Base-by-base conservation (phyloP, 2,329 filamentous ascomycete species). In the Pseudocercospora fijiensis region DNA sequence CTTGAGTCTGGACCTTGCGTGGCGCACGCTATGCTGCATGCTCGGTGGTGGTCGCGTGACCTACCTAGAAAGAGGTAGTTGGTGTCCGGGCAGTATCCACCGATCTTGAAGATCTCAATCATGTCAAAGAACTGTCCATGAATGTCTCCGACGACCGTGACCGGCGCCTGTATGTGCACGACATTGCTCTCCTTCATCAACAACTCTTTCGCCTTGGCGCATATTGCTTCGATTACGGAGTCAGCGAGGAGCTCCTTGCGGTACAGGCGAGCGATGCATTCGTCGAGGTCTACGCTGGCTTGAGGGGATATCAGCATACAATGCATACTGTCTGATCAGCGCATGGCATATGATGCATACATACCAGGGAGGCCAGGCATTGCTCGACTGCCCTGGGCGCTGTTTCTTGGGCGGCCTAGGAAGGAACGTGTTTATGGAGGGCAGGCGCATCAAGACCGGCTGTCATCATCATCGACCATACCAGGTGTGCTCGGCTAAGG, bases 151-250 rank as follows among this genome's bases (percentile, higher is more conserved):
- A 99, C 95, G 9, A 99, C 95, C 16, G 95, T 99, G 64, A 99
- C 92, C 1, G 95, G 95, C 30, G 95, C 93, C 72, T 88, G 88
- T 67, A 99, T 96, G 78, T 99, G 95, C 65, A 99, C 95, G 67
- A 99, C 95, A 80, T 99, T 99, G 85, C 94, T 98, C 86, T 99
- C 95, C 76, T 96, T 94, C 95, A 99, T 99, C 71, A 99, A 85
- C 72, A 99, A 84, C 82, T 99, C 95, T 77, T 99, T 99, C 22
- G 96, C 95, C 79, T 99, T 99, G 78, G 95, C 93, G 82, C 95
- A 99, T 87, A 99, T 94, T 74, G 95, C 95, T 82, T 99, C 95
- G 79, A 99, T 94, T 70, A 99, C 93, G 47, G 94, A 96, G 80
- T 99, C 95, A 73, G 95, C 93, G 64, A 99, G 87, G 65, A 99